Evolutionary conservation across 1,284 basidiomycete species (phyloP).

Genomic region (Leccinum subrobustum): DNA sequence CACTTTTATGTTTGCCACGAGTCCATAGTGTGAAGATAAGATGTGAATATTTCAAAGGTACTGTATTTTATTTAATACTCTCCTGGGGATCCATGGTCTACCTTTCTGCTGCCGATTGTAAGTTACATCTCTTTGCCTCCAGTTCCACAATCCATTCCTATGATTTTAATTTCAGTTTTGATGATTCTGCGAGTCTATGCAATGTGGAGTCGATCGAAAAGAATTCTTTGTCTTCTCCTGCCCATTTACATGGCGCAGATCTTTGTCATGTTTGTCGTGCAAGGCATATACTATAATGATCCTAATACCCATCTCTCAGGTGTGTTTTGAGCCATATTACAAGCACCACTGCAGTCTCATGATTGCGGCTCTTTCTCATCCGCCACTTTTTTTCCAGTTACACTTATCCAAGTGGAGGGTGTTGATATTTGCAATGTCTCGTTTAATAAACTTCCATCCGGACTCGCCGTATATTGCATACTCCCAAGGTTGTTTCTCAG

Average conservation of each 20-base stretch:
- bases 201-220: neutral
- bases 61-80: neutral
- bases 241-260: neutral
- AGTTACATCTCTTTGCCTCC: neutral
- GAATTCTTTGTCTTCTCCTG: neutral
- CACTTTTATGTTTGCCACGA: neutral
- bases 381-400: neutral
- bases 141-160: neutral
- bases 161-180: neutral
- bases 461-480: neutral
- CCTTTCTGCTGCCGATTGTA: neutral
- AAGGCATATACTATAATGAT: neutral
- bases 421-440: neutral
- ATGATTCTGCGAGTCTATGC: neutral
- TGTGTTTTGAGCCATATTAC: neutral
- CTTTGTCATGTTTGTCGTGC: neutral
- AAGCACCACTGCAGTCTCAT: neutral
- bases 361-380: neutral
- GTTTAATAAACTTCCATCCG: neutral
- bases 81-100: neutral
- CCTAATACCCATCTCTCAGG: neutral
- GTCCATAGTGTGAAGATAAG: neutral
- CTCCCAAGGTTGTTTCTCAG: neutral
- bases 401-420: neutral
- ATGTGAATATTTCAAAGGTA: neutral